These are phyloP conservation scores for Penicillium maclennaniae DNA, from an alignment of 495 filamentous ascomycete species.

Conservation along the genomic window DNA sequence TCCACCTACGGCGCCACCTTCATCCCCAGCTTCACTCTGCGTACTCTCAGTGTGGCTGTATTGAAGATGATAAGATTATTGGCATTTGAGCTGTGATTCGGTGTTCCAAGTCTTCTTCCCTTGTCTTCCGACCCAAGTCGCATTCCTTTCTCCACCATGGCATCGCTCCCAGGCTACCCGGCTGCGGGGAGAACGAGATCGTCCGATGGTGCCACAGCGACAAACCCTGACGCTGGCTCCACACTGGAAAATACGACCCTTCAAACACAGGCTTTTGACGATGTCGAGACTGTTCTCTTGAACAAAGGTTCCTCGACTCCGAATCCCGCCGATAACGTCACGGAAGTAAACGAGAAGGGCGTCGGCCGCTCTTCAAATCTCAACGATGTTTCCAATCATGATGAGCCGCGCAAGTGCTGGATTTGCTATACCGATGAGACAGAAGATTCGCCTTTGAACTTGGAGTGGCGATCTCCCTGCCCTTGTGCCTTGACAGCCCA, in stretches of 20 bases:
- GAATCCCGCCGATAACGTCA: constrained; percentile 10
- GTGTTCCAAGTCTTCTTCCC: neutral
- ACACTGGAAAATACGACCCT: constrained; percentile 5
- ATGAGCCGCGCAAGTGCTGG: constrained; percentile 74
- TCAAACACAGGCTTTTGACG: constrained; percentile 25
- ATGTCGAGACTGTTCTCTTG: constrained; percentile 42
- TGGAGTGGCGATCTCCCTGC: constrained; percentile 84
- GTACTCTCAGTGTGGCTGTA: neutral
- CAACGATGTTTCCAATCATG: constrained; percentile 14
- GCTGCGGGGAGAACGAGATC: constrained; percentile 28
- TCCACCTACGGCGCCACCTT: constrained; percentile 5
- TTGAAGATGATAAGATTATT: neutral
- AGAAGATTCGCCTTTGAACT: constrained; percentile 61
- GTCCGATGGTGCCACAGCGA: constrained; percentile 26
- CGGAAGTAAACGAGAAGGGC: constrained; percentile 16
- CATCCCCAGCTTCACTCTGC: neutral
- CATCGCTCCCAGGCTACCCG: constrained; percentile 35
- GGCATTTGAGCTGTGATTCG: neutral
- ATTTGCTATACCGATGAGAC: constrained; percentile 87
- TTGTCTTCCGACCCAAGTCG: neutral
- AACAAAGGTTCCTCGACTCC: constrained; percentile 32
- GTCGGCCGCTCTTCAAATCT: constrained; percentile 12
- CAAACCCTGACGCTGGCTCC: constrained; percentile 17
- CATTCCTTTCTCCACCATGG: constrained; percentile 27
- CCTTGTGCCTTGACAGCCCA: constrained; percentile 86